Conservation (phyloP, 805 yeast genomes). For the Pichia nakasei region DNA sequence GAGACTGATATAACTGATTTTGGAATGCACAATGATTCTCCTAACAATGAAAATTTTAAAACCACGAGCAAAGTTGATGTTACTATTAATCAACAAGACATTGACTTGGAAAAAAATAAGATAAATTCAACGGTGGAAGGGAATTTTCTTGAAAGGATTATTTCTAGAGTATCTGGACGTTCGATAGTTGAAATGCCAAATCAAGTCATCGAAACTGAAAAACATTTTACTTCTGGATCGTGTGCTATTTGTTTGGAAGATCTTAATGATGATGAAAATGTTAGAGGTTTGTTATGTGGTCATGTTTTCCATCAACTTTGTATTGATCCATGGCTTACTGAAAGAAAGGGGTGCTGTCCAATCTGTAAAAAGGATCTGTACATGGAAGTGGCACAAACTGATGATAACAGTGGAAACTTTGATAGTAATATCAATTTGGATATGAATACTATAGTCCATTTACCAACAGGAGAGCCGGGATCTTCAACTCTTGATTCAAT, state of each 20-base stretch:
- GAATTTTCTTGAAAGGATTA: background rate
- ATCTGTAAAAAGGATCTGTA: constrained; percentile 59
- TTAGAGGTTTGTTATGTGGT: constrained; percentile 71
- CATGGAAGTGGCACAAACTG: constrained; percentile 13
- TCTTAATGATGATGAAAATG: constrained; percentile 51
- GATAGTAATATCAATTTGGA: background rate
- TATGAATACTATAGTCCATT: constrained; percentile 1
- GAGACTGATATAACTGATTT: background rate
- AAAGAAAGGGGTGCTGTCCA: constrained; percentile 74
- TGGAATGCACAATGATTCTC: background rate
- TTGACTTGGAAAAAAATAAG: too few relatives aligned
- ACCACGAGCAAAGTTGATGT: background rate
- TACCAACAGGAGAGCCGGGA: constrained; percentile 9
- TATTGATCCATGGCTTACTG: constrained; percentile 73
- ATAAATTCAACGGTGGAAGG: background rate
- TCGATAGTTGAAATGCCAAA: background rate
- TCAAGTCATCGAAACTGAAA: background rate
- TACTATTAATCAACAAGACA: background rate
- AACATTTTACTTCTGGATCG: constrained; percentile 54
- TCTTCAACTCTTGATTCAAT: constrained; percentile 20
- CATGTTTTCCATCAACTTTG: constrained; percentile 78
- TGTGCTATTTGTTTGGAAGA: constrained; percentile 75
- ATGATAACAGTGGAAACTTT: background rate
- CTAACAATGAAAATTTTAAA: background rate
- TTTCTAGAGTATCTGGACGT: background rate